phyloP scores from a whole-genome alignment of 148 eudicot genomes.

The Arbutus unedo region DNA sequence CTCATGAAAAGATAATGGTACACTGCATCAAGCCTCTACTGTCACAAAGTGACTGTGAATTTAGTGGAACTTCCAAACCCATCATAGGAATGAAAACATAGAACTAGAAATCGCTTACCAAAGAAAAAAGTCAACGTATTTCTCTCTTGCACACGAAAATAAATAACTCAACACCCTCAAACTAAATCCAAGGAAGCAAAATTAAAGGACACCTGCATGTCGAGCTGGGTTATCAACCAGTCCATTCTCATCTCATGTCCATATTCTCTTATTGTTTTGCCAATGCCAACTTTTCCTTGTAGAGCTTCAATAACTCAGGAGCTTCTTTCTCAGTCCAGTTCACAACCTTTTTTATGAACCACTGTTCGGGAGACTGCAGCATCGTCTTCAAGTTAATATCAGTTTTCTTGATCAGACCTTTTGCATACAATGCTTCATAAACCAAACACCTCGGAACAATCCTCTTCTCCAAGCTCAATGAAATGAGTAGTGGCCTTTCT shows the following conservation, averaged over 20 bases:
- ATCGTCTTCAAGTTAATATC: background rate
- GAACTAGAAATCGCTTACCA: background rate
- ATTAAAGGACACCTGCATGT: no score
- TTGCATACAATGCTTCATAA: slow-evolving; percentile 16
- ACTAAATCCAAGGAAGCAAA: background rate
- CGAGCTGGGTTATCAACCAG: background rate
- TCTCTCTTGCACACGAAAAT: no score
- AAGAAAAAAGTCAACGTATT: background rate
- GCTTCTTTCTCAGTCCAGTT: slow-evolving; percentile 9
- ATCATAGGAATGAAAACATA: background rate
- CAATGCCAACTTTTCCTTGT: slow-evolving; percentile 4
- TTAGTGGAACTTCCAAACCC: background rate
- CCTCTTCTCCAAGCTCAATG: slow-evolving; percentile 23
- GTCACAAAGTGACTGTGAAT: background rate
- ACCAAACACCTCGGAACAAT: slow-evolving; percentile 27
- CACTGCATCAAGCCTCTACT: background rate
- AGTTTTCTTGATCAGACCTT: slow-evolving; percentile 15
- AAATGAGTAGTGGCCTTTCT: slow-evolving; percentile 6
- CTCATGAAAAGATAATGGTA: background rate
- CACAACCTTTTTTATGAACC: background rate
- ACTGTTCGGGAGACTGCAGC: background rate
- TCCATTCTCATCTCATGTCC: background rate
- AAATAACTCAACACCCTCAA: background rate
- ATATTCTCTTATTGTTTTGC: background rate
- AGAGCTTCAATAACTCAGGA: slow-evolving; percentile 20